Conservation (phyloP, 1,284 basidiomycete species). For the Lignosus rhinocerotis region DNA sequence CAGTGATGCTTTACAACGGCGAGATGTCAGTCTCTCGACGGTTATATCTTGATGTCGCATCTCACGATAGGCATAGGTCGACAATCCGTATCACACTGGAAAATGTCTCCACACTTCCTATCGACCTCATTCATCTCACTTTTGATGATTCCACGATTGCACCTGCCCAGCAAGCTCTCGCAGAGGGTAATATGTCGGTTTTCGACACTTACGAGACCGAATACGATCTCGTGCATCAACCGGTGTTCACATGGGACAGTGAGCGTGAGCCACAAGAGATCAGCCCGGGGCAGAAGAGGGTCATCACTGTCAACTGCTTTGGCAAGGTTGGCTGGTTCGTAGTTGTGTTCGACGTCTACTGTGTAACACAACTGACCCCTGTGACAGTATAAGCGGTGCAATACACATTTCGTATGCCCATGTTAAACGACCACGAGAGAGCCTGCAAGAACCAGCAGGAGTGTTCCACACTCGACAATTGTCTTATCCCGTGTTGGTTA, state of each 20-base stretch:
- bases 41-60: background rate
- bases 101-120: conserved; percentile 79
- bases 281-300: conserved; percentile 68
- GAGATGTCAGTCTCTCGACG: conserved; percentile 63
- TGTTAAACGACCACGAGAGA: conserved; percentile 47
- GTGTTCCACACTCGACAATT: conserved; percentile 84
- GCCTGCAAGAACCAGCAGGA: conserved; percentile 38
- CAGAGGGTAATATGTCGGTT: conserved; percentile 78
- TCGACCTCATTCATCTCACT: conserved; percentile 83
- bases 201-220: conserved; percentile 92
- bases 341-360: background rate
- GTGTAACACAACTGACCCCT: background rate
- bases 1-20: conserved; percentile 92
- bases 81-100: conserved; percentile 83
- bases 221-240: conserved; percentile 74
- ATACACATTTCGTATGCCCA: conserved; percentile 86
- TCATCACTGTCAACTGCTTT: conserved; percentile 71
- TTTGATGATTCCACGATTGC: conserved; percentile 89
- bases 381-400: conserved; percentile 67
- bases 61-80: conserved; percentile 50
- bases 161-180: conserved; percentile 72
- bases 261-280: conserved; percentile 57
- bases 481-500: conserved; percentile 83
- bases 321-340: conserved; percentile 91
- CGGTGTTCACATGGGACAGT: conserved; percentile 79